phyloP scores from a whole-genome alignment of 306 rosid genomes.

The Cucumis hystrix region DNA sequence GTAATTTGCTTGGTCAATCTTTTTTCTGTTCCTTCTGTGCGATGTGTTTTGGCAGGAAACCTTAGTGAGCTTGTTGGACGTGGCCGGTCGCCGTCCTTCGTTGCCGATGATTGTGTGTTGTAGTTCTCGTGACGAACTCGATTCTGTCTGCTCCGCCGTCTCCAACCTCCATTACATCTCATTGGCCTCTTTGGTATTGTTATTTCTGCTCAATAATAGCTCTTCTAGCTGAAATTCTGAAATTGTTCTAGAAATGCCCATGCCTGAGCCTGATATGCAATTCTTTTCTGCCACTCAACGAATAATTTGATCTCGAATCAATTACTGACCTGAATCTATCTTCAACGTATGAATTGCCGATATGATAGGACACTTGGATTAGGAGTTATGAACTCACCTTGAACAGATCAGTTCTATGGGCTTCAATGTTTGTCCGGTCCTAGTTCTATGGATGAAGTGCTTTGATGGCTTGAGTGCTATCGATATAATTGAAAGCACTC shows the following conservation, averaged over 20 bases:
- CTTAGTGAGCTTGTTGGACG: constrained; percentile 50
- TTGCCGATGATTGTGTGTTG: constrained; percentile 68
- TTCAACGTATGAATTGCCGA: background rate
- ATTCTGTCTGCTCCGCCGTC: constrained; percentile 56
- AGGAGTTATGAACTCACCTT: background rate
- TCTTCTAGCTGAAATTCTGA: background rate
- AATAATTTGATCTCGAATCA: background rate
- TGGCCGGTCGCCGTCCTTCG: constrained; percentile 55
- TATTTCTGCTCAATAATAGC: background rate
- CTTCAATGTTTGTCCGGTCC: background rate
- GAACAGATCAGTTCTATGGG: background rate
- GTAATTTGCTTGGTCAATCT: background rate
- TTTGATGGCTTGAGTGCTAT: background rate
- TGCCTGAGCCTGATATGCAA: background rate
- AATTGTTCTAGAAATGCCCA: background rate
- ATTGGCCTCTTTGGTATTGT: constrained; percentile 42
- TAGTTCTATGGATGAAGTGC: background rate
- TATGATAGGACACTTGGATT: background rate
- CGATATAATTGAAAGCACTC: background rate
- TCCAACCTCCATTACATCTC: constrained; percentile 50
- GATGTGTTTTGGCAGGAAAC: constrained; percentile 38
- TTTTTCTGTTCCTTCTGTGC: background rate
- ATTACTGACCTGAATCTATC: background rate
- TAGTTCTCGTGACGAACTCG: constrained; percentile 81
- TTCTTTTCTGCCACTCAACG: background rate